Base-by-base conservation (phyloP, 2,329 filamentous ascomycete species). In the Bimuria novae-zelandiae region DNA sequence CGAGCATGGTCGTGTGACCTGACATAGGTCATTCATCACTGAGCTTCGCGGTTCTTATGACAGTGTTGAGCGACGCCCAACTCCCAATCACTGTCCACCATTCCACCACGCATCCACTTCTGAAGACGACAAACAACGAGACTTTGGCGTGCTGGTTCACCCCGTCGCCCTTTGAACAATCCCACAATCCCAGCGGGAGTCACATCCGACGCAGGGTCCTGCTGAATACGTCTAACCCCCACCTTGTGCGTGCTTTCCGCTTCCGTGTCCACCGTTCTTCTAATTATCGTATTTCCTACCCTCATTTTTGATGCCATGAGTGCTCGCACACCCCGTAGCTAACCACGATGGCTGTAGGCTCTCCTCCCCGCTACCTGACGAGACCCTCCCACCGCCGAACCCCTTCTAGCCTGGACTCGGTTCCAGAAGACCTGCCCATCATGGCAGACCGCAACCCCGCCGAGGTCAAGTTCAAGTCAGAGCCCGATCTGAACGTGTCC, bases 271-370 rank as follows among this genome's bases (percentile, higher is more conserved):
- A 3, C 14, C 32, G 14, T 29, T 14, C n/a, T n/a, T 41, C 22
- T 32, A 25, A 14, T 22, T 23, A 42, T 43, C 36, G 12, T 3
- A 19, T 36, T 36, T 17, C 33, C 25, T 21, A 21, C 41, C 14
- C 36, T 29, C 23, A 29, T 33, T 27, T 21, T 27, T 21, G 40
- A 7, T 17, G 14, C n/a, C 47, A 63, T 61, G 57, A 54, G 36
- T 6, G 36, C 30, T 23, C 29, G 27, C 19, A 21, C 43, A 56
- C 53, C 49, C 60, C 47, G 25, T 56, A 54, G 61, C 69, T 72
- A 60, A 71, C 63, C 48, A 51, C 58, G 55, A 70, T 68, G 69
- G 65, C 68, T 58, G 52, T 63, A 71, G 66, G 17, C 50, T 66
- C 66, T 0, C 63, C 65, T 52, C 67, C 63, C 35, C 68, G 63